Percentiles rank a stretch among this genome's conserved stretches.
Evolutionary conservation across 306 rosid species (phyloP).

Genomic region (Delonix regia): DNA sequence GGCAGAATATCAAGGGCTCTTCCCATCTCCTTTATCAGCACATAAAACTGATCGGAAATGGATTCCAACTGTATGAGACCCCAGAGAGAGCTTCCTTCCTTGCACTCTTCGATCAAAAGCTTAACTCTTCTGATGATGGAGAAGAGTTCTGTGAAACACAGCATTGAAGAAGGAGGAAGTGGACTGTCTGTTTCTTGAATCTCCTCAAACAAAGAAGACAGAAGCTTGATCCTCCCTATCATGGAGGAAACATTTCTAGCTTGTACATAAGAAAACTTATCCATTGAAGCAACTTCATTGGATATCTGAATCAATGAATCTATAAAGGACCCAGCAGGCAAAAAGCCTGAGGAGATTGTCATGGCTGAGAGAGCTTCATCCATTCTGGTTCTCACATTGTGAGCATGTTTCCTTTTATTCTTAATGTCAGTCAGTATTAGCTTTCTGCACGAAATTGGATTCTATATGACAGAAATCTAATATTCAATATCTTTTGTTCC

Average conservation of each 20-base stretch:
- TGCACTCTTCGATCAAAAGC: conserved; percentile 66
- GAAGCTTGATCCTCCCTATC: conserved; percentile 85
- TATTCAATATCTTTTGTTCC: too few relatives aligned
- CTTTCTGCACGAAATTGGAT: conserved; percentile 29
- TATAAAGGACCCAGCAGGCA: conserved; percentile 71
- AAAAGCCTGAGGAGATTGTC: conserved; percentile 59
- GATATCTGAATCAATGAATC: conserved; percentile 68
- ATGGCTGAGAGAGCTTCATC: conserved; percentile 51
- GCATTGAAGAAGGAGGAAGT: conserved; percentile 83
- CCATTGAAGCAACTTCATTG: conserved; percentile 67
- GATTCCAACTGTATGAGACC: conserved; percentile 63
- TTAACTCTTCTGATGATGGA: conserved; percentile 73
- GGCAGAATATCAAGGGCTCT: conserved; percentile 88
- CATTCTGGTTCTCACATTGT: conserved; percentile 46
- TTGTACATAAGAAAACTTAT: conserved; percentile 60
- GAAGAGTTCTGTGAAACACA: conserved; percentile 86
- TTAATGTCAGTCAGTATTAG: conserved; percentile 37
- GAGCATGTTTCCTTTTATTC: conserved; percentile 36
- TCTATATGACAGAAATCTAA: too few relatives aligned
- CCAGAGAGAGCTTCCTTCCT: conserved; percentile 82
- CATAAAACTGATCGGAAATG: conserved; percentile 67
- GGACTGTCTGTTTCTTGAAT: conserved; percentile 62
- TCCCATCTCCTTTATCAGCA: conserved; percentile 80
- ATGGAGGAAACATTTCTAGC: conserved; percentile 66
- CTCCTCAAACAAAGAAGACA: conserved; percentile 82